Evolutionary conservation across 352 stramenopile species (phyloP).

Genomic region (Globisporangium spiculum): DNA sequence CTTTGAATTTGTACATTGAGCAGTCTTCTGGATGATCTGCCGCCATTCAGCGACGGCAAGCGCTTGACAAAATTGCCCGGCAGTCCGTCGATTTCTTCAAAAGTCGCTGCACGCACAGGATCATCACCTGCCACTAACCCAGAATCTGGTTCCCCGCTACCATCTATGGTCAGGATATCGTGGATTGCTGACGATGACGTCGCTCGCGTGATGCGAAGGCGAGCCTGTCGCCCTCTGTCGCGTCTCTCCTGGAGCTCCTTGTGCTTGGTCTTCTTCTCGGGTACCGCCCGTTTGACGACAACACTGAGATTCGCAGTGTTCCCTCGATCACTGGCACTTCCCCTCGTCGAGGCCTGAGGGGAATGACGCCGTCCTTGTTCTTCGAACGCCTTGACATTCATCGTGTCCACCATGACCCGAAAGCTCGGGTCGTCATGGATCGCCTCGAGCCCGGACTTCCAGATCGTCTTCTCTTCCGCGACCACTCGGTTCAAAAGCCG

Average conservation of each 20-base stretch:
- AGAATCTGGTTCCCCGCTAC: neutral
- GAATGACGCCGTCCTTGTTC: neutral
- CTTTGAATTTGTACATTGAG: neutral
- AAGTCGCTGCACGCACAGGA: neutral
- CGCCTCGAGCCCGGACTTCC: slow-evolving; percentile 45
- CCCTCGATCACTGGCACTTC: neutral
- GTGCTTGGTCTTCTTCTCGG: slow-evolving; percentile 66
- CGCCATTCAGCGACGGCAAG: slow-evolving; percentile 1
- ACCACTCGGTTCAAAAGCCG: slow-evolving; percentile 57
- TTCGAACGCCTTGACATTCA: neutral
- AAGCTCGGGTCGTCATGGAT: slow-evolving; percentile 44
- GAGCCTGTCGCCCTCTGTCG: slow-evolving; percentile 52
- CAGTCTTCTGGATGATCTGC: slow-evolving; percentile 1
- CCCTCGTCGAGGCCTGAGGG: neutral
- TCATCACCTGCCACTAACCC: neutral
- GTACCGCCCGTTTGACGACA: slow-evolving; percentile 22
- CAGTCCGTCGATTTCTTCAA: slow-evolving; percentile 10
- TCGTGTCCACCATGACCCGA: slow-evolving; percentile 4
- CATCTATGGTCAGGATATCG: neutral
- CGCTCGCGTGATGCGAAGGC: slow-evolving; percentile 26
- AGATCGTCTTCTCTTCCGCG: slow-evolving; percentile 44
- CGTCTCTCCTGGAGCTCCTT: slow-evolving; percentile 56
- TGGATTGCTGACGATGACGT: slow-evolving; percentile 9
- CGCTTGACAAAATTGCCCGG: slow-evolving; percentile 6
- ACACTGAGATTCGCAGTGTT: neutral